Evolutionary conservation across 129 eudicot genomes (phyloP).

Genomic region (Tagetes patula): DNA sequence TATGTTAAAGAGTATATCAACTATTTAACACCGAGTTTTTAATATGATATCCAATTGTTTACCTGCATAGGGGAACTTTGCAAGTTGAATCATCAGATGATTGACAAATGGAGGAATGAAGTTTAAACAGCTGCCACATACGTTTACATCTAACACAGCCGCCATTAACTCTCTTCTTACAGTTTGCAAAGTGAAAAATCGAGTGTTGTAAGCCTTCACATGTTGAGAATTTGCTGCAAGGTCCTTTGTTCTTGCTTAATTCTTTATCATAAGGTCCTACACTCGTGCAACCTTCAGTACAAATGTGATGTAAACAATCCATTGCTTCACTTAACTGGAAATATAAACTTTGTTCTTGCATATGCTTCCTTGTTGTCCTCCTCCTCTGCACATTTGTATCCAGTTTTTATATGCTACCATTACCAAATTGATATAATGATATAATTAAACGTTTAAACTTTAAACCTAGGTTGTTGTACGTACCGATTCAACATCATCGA

Average conservation of each 20-base stretch:
- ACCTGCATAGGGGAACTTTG: constrained; percentile 97
- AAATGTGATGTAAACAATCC: constrained; percentile 93
- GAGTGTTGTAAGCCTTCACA: constrained; percentile 81
- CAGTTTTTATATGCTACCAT: constrained; percentile 4
- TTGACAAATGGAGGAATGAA: constrained; percentile 86
- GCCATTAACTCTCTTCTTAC: constrained; percentile 75
- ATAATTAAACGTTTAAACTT: too few relatives aligned
- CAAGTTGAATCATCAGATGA: constrained; percentile 65
- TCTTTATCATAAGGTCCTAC: constrained; percentile 83
- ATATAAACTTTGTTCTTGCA: constrained; percentile 66
- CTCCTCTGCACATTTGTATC: constrained; percentile 58
- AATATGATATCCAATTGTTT: background rate
- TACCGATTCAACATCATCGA: constrained; percentile 83
- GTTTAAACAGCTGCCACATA: constrained; percentile 89
- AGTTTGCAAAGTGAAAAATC: constrained; percentile 70
- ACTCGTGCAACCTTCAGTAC: constrained; percentile 87
- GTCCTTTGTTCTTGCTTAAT: constrained; percentile 55
- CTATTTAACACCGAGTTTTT: background rate
- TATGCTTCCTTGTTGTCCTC: constrained; percentile 58
- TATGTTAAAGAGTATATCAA: background rate
- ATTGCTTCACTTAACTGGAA: constrained; percentile 85
- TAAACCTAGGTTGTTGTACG: background rate
- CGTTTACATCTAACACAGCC: constrained; percentile 86
- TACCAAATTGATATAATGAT: background rate
- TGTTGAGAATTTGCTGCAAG: constrained; percentile 73